phyloP scores from a whole-genome alignment of 495 filamentous ascomycete genomes.

The Astrothelium subdiscretum region DNA sequence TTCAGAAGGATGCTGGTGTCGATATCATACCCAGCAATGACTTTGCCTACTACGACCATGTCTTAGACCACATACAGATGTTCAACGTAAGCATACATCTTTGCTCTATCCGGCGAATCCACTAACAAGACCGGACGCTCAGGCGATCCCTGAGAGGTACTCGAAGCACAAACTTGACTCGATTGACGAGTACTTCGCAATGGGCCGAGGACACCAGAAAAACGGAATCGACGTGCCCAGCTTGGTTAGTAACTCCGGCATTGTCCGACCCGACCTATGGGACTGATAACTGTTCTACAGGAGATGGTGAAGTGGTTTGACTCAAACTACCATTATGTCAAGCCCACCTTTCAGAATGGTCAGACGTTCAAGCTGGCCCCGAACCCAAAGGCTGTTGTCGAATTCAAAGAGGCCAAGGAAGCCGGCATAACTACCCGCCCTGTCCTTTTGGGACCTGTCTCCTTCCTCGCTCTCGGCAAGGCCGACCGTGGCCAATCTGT shows the following conservation, averaged over 20 bases:
- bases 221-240: slow-evolving; percentile 81
- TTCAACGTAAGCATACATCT: slow-evolving; percentile 62
- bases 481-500: slow-evolving; percentile 87
- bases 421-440: slow-evolving; percentile 86
- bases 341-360: slow-evolving; percentile 91
- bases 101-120: neutral
- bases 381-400: slow-evolving; percentile 82
- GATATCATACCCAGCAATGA: slow-evolving; percentile 97
- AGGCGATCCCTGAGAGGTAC: slow-evolving; percentile 87
- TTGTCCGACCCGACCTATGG: neutral
- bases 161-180: slow-evolving; percentile 69
- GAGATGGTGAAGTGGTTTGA: slow-evolving; percentile 99
- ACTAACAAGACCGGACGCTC: neutral
- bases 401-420: slow-evolving; percentile 95
- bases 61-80: slow-evolving; percentile 96
- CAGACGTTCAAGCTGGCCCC: slow-evolving; percentile 82
- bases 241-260: slow-evolving; percentile 35
- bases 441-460: slow-evolving; percentile 89
- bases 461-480: slow-evolving; percentile 93
- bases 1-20: slow-evolving; percentile 95
- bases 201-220: slow-evolving; percentile 97
- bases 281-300: slow-evolving; percentile 19
- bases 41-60: slow-evolving; percentile 97
- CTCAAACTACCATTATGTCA: slow-evolving; percentile 99
- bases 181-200: slow-evolving; percentile 96